Evolutionary conservation across 768 basidiomycete genomes (phyloP).

Genomic region (Tylopilus subfusipes): DNA sequence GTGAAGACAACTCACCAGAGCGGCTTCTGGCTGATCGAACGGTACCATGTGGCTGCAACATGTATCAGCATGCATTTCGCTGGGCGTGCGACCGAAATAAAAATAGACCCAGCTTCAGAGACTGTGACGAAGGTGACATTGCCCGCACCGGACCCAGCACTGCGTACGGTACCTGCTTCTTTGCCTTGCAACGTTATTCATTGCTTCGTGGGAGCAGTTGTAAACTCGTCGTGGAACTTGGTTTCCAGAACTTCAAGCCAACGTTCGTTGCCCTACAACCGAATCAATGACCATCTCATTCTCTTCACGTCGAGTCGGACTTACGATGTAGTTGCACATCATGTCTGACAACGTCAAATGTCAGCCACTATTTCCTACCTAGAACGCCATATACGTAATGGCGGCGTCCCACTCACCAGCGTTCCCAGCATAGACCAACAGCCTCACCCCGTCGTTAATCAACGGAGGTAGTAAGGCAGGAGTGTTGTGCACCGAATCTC

Average conservation of each 20-base stretch:
- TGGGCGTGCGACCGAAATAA: background rate
- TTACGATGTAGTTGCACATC: constrained; percentile 83
- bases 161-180: constrained; percentile 64
- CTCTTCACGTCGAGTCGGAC: constrained; percentile 13
- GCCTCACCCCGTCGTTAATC: constrained; percentile 74
- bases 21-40: constrained; percentile 83
- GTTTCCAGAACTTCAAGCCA: constrained; percentile 69
- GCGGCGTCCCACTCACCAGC: constrained; percentile 47
- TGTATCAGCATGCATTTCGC: background rate
- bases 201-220: constrained; percentile 42
- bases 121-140: constrained; percentile 81
- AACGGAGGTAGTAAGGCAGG: constrained; percentile 76
- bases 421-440: constrained; percentile 88
- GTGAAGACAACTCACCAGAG: constrained; percentile 50
- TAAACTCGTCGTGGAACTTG: constrained; percentile 60
- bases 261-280: constrained; percentile 63
- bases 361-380: constrained; percentile 11
- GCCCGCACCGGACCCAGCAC: constrained; percentile 68
- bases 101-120: constrained; percentile 71
- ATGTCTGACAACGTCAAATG: constrained; percentile 47
- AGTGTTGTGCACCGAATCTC: constrained; percentile 84
- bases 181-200: constrained; percentile 57
- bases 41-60: constrained; percentile 79
- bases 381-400: background rate
- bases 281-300: background rate